These are phyloP conservation scores for Suillus luteus DNA, from an alignment of 768 basidiomycete genomes.

Conservation along the genomic window DNA sequence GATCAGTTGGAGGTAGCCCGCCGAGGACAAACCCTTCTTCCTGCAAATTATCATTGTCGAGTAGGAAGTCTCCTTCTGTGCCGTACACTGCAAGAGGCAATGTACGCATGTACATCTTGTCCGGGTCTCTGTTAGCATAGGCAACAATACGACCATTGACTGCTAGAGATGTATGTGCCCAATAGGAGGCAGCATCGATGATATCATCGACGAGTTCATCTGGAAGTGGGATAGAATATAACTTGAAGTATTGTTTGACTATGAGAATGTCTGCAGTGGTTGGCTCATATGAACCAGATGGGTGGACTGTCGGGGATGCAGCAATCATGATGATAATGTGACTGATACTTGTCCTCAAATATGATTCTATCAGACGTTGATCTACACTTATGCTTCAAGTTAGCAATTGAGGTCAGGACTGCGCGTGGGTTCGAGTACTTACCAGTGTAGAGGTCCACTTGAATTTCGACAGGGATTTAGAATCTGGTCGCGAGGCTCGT, in stretches of 20 bases:
- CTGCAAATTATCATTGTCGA: not conserved
- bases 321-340: not conserved
- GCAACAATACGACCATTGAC: not conserved
- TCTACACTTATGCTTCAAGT: not conserved
- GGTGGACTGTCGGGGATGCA: not conserved
- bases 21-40: not conserved
- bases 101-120: slow-evolving; percentile 13
- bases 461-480: not conserved
- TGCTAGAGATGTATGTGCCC: slow-evolving; percentile 6
- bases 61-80: slow-evolving; percentile 9
- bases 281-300: slow-evolving; percentile 3
- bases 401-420: not conserved
- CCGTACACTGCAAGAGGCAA: slow-evolving; percentile 9
- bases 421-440: not conserved
- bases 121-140: not conserved
- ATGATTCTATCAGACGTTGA: not conserved
- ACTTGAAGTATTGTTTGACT: slow-evolving; percentile 10
- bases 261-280: slow-evolving; percentile 9
- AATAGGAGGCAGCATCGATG: slow-evolving; percentile 35
- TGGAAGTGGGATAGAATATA: not conserved
- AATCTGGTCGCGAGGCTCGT: not conserved
- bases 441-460: not conserved
- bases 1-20: not conserved
- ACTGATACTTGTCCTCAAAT: not conserved
- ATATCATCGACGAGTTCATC: slow-evolving; percentile 11